These are phyloP conservation scores for Penicillium nucicola DNA, from an alignment of 495 filamentous ascomycete species.

Conservation along the genomic window DNA sequence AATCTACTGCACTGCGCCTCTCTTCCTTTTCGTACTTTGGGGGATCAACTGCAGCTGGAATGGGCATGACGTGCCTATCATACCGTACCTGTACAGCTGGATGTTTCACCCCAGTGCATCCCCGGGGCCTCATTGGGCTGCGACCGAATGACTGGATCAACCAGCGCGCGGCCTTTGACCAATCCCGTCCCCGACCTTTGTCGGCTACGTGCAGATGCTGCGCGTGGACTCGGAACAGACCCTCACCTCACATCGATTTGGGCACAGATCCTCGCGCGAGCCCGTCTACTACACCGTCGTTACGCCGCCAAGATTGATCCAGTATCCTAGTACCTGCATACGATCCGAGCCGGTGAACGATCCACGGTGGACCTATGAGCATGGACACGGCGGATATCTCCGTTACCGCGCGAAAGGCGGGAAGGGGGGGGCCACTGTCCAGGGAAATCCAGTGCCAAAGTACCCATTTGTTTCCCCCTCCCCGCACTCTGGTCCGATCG, in stretches of 20 bases:
- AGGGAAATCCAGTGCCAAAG: background rate
- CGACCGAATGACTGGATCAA: background rate
- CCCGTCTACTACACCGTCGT: constrained; percentile 9
- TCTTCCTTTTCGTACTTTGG: constrained; percentile 3
- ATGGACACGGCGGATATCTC: constrained; percentile 20
- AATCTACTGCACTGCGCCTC: background rate
- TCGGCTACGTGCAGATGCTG: constrained; percentile 14
- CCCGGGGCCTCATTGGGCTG: background rate
- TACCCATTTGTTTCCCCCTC: too few species aligned
- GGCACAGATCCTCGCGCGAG: background rate
- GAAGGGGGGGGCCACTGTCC: background rate
- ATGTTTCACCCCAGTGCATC: background rate
- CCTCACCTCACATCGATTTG: background rate
- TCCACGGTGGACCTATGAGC: constrained; percentile 24
- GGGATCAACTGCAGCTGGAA: background rate
- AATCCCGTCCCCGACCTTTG: constrained; percentile 12
- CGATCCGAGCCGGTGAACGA: constrained; percentile 35
- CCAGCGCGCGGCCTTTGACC: background rate
- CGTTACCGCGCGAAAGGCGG: constrained; percentile 5
- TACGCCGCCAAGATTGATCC: constrained; percentile 10
- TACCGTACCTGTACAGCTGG: too few species aligned
- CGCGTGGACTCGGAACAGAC: constrained; percentile 14
- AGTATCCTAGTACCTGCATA: constrained; percentile 34
- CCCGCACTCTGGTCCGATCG: constrained; percentile 1
- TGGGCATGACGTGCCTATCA: constrained; percentile 4